A percentile compares a stretch with the other conserved stretches of the same genome.
Conservation (phyloP, 306 rosid species). For the Lablab purpureus region DNA sequence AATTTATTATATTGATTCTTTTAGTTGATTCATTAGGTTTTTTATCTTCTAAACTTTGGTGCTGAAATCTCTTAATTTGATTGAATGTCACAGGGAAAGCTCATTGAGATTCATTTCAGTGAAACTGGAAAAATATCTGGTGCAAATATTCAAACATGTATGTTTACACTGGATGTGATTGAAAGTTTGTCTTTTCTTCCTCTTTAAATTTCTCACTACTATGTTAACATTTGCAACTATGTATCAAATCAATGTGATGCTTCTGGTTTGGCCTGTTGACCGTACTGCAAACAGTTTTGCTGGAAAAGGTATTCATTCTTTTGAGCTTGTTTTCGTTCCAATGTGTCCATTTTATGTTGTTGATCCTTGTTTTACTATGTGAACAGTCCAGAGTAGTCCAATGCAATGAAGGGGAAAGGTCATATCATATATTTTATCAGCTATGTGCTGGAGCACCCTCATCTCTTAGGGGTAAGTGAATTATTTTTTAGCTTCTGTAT, state of each 20-base stretch:
- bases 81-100: conserved; percentile 79
- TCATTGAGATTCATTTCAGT: conserved; percentile 97
- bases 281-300: conserved; percentile 73
- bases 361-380: conserved; percentile 41
- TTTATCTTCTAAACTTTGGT: conserved; percentile 26
- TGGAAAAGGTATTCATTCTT: conserved; percentile 85
- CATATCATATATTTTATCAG: conserved; percentile 98
- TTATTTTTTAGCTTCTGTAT: conserved; percentile 39
- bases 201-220: conserved; percentile 47
- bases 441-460: conserved; percentile 96
- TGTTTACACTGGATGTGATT: conserved; percentile 51
- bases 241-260: conserved; percentile 47
- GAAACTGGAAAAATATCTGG: conserved; percentile 99
- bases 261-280: conserved; percentile 13
- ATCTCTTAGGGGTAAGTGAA: conserved; percentile 70
- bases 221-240: conserved; percentile 44
- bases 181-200: conserved; percentile 39
- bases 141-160: conserved; percentile 97
- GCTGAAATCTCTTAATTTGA: conserved; percentile 43
- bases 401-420: conserved; percentile 97
- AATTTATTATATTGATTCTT: conserved; percentile 40
- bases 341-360: conserved; percentile 34
- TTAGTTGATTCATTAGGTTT: conserved; percentile 44
- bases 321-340: conserved; percentile 32
- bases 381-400: conserved; percentile 98